Evolutionary conservation across 164 flowering plant genomes (phyloP), one percentile per base, ranked within the genome.

Genomic region (Berberis vulgaris): DNA sequence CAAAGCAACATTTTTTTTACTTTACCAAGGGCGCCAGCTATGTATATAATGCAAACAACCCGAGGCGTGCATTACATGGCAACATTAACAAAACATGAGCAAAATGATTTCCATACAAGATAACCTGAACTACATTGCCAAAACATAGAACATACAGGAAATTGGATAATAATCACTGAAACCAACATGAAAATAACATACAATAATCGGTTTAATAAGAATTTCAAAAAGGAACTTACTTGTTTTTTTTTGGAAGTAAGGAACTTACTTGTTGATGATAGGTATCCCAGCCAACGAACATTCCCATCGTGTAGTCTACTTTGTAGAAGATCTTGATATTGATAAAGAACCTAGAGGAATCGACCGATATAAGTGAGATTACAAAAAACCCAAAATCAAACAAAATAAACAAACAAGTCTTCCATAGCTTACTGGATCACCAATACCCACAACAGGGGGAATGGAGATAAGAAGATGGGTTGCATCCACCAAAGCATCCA

Each of bases 201-300:
- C 2, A 2, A 55, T 55, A 55, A 13, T 12, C 6, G 58, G 2
- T 53, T n/a, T 47, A 67, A 26, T 13, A 68, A 6, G 9, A 45
- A 55, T 46, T 10, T 38, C 38, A 60, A 6, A n/a, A 57, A 67
- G 45, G 43, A n/a, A n/a, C 39, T 40, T 49, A 11, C 44, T 4
- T 40, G 39, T 2, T 6, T 41, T 5, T 57, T 41, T 42, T 7
- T 0, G 26, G 26, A 26, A 26, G 0, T 26, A 26, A 57, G 60
- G 12, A 65, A 11, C 2, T 49, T 83, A 93, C 98, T 79, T 11
- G 97, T 93, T 59, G 98, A 82, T 59, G 98, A 94, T 60, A 94
- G 76, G 74, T 94, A 94, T 62, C 91, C 54, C 3, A 90, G 73
- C 98, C 98, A 94, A 57, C 62, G 77, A 60, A 91, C 81, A 64